phyloP scores from a whole-genome alignment of 2,329 filamentous ascomycete species.

The Penicillium thymicola region DNA sequence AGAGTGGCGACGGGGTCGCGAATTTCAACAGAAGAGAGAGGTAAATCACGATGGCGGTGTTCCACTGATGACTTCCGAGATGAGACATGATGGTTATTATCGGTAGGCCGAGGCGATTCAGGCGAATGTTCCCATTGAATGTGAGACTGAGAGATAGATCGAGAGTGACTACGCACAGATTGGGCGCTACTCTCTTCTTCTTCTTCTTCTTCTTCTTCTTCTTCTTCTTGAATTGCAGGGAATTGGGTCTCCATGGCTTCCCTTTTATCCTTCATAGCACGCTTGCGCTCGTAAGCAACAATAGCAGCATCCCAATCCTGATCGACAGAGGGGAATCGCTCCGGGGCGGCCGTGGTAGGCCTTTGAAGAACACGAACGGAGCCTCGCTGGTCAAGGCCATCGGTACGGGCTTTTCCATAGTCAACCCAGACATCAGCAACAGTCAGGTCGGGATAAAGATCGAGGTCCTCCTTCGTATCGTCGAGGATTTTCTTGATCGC shows the following conservation, averaged over 20 bases:
- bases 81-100: neutral
- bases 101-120: neutral
- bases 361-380: slow-evolving; percentile 36
- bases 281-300: slow-evolving; percentile 17
- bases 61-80: neutral
- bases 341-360: slow-evolving; percentile 21
- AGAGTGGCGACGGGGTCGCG: neutral
- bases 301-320: slow-evolving; percentile 35
- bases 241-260: slow-evolving; percentile 5
- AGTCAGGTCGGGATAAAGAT: slow-evolving; percentile 33
- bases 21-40: slow-evolving; percentile 28
- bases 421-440: slow-evolving; percentile 41
- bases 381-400: slow-evolving; percentile 36
- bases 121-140: neutral
- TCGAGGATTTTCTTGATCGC: slow-evolving; percentile 40
- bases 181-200: neutral
- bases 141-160: neutral
- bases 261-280: slow-evolving; percentile 14
- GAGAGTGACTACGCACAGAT: neutral
- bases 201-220: slow-evolving; percentile 11
- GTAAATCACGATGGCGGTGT: slow-evolving; percentile 20
- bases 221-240: slow-evolving; percentile 14
- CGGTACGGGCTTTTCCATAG: slow-evolving; percentile 32
- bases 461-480: slow-evolving; percentile 30
- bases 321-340: slow-evolving; percentile 34